Percentiles rank a stretch among this genome's conserved stretches.
phyloP scores from a whole-genome alignment of 768 basidiomycete genomes.

The Gyrodon lividus region DNA sequence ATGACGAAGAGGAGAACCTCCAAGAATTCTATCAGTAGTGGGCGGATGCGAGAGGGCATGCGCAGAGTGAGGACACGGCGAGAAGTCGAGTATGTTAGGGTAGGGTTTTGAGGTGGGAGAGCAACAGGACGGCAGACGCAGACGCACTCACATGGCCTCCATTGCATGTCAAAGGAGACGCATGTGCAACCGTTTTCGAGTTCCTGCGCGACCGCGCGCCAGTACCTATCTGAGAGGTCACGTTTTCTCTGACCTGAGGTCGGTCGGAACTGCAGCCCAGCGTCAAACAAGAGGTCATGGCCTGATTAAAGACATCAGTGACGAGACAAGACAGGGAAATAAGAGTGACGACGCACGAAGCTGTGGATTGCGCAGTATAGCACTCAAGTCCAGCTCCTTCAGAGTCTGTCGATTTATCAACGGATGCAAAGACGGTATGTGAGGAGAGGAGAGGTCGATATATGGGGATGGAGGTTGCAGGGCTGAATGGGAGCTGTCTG shows the following conservation, averaged over 20 bases:
- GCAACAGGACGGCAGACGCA: slow-evolving; percentile 55
- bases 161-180: slow-evolving; percentile 64
- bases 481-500: slow-evolving; percentile 27
- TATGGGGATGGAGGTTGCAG: slow-evolving; percentile 31
- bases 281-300: slow-evolving; percentile 88
- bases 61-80: slow-evolving; percentile 55
- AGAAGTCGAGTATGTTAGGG: slow-evolving; percentile 45
- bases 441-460: slow-evolving; percentile 45
- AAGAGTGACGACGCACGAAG: slow-evolving; percentile 61
- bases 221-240: slow-evolving; percentile 76
- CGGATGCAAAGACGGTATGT: slow-evolving; percentile 69
- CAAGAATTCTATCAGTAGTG: slow-evolving; percentile 72
- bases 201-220: slow-evolving; percentile 78
- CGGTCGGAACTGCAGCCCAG: slow-evolving; percentile 79
- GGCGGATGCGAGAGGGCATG: slow-evolving; percentile 68
- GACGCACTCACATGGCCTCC: slow-evolving; percentile 51
- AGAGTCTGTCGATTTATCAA: slow-evolving; percentile 82
- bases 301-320: slow-evolving; percentile 41
- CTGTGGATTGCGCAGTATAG: slow-evolving; percentile 86
- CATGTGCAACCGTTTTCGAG: slow-evolving; percentile 82
- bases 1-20: slow-evolving; percentile 83
- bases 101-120: slow-evolving; percentile 39
- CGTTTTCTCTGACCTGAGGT: slow-evolving; percentile 72
- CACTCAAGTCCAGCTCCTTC: slow-evolving; percentile 80
- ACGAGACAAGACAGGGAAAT: not conserved